A percentile compares a stretch with the other conserved stretches of the same genome.
phyloP scores from a whole-genome alignment of 495 filamentous ascomycete genomes.

The Geoglossum glabrum region DNA sequence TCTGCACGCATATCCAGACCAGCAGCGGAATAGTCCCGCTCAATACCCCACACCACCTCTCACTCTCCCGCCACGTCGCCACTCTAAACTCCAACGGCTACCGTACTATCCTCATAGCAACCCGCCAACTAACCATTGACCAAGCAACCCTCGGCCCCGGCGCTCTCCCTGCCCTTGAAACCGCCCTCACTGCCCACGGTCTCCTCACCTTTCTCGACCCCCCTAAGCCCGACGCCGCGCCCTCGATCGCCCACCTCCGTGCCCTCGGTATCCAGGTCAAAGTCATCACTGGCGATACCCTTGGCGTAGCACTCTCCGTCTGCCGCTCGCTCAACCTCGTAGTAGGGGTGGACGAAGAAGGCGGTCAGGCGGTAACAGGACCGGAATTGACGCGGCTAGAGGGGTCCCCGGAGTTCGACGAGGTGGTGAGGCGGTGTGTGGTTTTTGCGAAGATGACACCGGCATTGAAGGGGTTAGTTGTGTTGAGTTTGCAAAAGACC shows the following conservation, averaged over 20 bases:
- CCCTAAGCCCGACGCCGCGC: background rate
- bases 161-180: background rate
- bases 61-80: background rate
- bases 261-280: constrained; percentile 1
- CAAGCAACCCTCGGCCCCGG: background rate
- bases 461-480: background rate
- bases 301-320: constrained; percentile 1
- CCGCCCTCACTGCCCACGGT: background rate
- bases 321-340: background rate
- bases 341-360: background rate
- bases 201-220: constrained; percentile 4
- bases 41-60: background rate
- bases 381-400: background rate
- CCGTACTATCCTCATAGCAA: background rate
- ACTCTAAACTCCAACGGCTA: background rate
- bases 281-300: background rate
- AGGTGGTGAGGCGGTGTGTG: background rate
- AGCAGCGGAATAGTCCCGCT: background rate
- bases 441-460: constrained; percentile 3
- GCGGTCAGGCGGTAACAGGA: background rate
- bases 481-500: background rate
- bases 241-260: background rate
- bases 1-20: background rate
- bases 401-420: background rate
- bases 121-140: background rate